phyloP scores from a whole-genome alignment of 345 rosid species.

The Linum usitatissimum region DNA sequence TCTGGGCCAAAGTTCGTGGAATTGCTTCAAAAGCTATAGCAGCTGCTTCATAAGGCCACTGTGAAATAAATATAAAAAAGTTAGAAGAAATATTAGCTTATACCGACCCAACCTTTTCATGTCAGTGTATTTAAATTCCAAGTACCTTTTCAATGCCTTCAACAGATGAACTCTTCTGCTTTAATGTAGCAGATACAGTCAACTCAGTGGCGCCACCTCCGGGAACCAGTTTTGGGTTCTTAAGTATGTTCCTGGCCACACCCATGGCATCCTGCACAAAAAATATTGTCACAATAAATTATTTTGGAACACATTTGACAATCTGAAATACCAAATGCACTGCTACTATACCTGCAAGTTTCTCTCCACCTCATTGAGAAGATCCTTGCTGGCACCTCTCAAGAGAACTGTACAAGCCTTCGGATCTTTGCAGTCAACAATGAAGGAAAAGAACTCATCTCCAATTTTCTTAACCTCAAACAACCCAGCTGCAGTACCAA shows the following conservation, averaged over 20 bases:
- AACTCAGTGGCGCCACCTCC: slow-evolving; percentile 95
- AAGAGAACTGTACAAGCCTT: slow-evolving; percentile 86
- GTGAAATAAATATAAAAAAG: slow-evolving; percentile 17
- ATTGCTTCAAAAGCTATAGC: slow-evolving; percentile 95
- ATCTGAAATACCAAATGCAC: background rate
- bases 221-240: slow-evolving; percentile 88
- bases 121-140: background rate
- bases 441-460: slow-evolving; percentile 81
- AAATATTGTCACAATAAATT: background rate
- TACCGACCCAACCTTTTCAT: background rate
- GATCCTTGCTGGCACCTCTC: slow-evolving; percentile 99
- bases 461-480: slow-evolving; percentile 95
- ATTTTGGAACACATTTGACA: background rate
- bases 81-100: background rate
- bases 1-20: slow-evolving; percentile 78
- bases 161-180: slow-evolving; percentile 81
- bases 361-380: slow-evolving; percentile 90
- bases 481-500: slow-evolving; percentile 88
- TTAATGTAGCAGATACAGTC: slow-evolving; percentile 83
- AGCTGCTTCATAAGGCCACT: slow-evolving; percentile 99
- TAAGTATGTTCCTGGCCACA: slow-evolving; percentile 88
- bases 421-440: slow-evolving; percentile 90
- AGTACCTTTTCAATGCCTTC: slow-evolving; percentile 89
- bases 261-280: slow-evolving; percentile 80
- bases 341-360: slow-evolving; percentile 61